phyloP scores from a whole-genome alignment of 345 rosid species.

The Bruguiera sexangula region DNA sequence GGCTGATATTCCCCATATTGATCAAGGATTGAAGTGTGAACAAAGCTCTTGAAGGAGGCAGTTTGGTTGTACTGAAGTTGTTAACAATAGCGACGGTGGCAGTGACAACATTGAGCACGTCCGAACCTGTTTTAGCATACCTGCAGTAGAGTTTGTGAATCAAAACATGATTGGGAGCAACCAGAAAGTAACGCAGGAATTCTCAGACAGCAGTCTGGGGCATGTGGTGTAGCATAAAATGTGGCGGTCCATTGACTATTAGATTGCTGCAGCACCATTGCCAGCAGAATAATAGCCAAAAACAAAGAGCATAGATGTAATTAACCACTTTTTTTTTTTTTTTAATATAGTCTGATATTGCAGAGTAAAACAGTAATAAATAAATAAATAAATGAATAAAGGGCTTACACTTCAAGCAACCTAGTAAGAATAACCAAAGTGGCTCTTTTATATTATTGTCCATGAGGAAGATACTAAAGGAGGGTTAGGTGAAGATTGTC shows the following conservation, averaged over 20 bases:
- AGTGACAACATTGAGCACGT: constrained; percentile 13
- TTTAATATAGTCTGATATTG: too few species aligned
- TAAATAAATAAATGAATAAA: too few species aligned
- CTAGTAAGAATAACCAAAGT: background rate
- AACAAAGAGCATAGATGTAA: background rate
- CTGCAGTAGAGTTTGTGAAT: background rate
- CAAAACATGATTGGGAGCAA: background rate
- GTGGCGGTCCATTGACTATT: constrained; percentile 50
- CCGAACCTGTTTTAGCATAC: constrained; percentile 43
- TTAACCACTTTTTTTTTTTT: too few species aligned
- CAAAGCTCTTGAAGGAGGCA: constrained; percentile 33
- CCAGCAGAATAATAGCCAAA: background rate
- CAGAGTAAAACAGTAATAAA: too few species aligned
- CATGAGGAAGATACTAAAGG: background rate
- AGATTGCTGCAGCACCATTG: background rate
- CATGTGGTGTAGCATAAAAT: constrained; percentile 52
- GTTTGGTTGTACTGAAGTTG: constrained; percentile 31
- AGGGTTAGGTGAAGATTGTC: background rate
- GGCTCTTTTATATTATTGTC: background rate
- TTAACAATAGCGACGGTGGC: constrained; percentile 29
- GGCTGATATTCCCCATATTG: constrained; percentile 40
- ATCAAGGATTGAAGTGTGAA: constrained; percentile 22
- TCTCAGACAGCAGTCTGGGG: constrained; percentile 57
- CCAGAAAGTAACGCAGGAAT: background rate
- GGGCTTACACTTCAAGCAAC: too few species aligned